Conservation (phyloP, 2,329 filamentous ascomycete species). For the Fusarium tupiense region DNA sequence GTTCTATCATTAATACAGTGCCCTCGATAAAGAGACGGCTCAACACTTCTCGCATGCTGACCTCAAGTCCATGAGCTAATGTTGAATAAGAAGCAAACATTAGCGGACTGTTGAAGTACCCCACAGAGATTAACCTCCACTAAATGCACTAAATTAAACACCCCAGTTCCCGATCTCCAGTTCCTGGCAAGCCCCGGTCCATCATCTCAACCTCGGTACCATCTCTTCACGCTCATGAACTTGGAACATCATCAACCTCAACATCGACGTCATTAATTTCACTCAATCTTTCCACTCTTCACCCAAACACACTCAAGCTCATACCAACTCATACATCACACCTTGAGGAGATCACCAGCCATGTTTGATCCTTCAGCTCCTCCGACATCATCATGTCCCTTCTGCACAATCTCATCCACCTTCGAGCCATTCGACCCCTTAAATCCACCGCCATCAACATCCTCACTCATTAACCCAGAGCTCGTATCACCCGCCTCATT, state of each 20-base stretch:
- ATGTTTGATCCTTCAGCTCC: conserved; percentile 52
- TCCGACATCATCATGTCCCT: conserved; percentile 62
- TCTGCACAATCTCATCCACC: conserved; percentile 66
- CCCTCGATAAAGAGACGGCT: no score
- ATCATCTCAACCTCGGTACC: conserved; percentile 30
- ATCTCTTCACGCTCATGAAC: conserved; percentile 20
- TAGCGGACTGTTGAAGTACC: conserved; percentile 25
- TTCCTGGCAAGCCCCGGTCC: conserved; percentile 16
- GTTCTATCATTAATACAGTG: background rate
- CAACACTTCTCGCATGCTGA: background rate
- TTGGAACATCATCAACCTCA: conserved; percentile 11
- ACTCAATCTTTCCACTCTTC: background rate
- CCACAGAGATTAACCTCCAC: conserved; percentile 27
- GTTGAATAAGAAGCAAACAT: conserved; percentile 11
- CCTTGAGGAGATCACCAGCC: background rate
- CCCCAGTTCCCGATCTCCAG: conserved; percentile 26
- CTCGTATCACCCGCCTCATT: conserved; percentile 60
- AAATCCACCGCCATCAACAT: conserved; percentile 52
- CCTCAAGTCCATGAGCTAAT: no score
- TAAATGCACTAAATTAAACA: conserved; percentile 16
- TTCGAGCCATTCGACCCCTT: conserved; percentile 60
- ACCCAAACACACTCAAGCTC: background rate
- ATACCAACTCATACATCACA: background rate
- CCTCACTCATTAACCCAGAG: conserved; percentile 43
- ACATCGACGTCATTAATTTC: background rate